A percentile compares a stretch with the other conserved stretches of the same genome.
phyloP scores from a whole-genome alignment of 805 yeast species.

The Candida andamanensis region DNA sequence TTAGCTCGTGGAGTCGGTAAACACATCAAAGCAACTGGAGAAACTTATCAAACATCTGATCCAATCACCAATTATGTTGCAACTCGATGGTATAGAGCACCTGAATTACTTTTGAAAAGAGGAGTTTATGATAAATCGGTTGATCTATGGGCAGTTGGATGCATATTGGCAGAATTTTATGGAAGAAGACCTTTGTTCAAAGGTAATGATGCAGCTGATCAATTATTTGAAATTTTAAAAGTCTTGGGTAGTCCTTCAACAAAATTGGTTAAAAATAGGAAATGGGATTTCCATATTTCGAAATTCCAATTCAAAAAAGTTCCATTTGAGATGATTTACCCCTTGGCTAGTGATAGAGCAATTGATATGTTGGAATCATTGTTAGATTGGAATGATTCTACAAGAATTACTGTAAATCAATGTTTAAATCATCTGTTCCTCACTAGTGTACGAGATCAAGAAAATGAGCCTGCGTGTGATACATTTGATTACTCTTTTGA shows the following conservation, averaged over 20 bases:
- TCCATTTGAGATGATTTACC: slow-evolving; percentile 53
- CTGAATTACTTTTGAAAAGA: slow-evolving; percentile 61
- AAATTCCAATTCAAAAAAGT: slow-evolving; percentile 35
- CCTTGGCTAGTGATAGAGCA: slow-evolving; percentile 53
- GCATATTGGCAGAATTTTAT: slow-evolving; percentile 80
- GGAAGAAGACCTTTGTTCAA: slow-evolving; percentile 76
- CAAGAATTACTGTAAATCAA: slow-evolving; percentile 50
- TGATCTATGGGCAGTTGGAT: slow-evolving; percentile 93
- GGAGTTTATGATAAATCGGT: slow-evolving; percentile 54
- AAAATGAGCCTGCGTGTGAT: slow-evolving; percentile 52
- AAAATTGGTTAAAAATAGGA: slow-evolving; percentile 29
- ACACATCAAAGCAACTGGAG: background rate
- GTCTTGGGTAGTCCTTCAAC: slow-evolving; percentile 68
- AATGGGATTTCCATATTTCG: slow-evolving; percentile 28
- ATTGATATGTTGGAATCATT: slow-evolving; percentile 49
- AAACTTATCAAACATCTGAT: slow-evolving; percentile 17
- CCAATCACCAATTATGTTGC: slow-evolving; percentile 81
- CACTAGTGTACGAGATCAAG: slow-evolving; percentile 43
- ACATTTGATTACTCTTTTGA: slow-evolving; percentile 71
- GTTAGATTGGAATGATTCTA: slow-evolving; percentile 58
- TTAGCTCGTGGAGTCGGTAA: slow-evolving; percentile 69
- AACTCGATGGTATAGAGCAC: slow-evolving; percentile 94
- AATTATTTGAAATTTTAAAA: slow-evolving; percentile 61
- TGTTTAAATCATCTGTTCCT: slow-evolving; percentile 58
- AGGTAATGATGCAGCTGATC: slow-evolving; percentile 70